Conservation (phyloP, 208 protist species). For the Trypanosoma congolense region DNA sequence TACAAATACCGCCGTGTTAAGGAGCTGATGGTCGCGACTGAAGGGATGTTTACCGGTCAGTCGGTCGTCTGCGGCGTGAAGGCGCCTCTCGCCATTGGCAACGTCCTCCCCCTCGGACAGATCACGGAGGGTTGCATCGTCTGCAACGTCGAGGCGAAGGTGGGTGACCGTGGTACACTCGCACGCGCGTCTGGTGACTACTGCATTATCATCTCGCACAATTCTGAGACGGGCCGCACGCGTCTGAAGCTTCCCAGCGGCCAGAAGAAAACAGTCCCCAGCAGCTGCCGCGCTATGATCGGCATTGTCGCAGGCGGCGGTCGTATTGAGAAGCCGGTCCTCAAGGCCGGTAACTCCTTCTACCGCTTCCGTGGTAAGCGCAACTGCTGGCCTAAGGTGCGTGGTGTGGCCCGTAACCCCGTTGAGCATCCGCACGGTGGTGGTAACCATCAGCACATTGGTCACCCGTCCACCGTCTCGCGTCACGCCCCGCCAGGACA, state of each 20-base stretch:
- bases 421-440: slow-evolving; percentile 99
- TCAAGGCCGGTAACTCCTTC: slow-evolving; percentile 98
- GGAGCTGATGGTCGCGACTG: slow-evolving; percentile 96
- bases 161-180: slow-evolving; percentile 94
- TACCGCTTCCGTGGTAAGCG: slow-evolving; percentile 99
- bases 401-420: slow-evolving; percentile 99
- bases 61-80: slow-evolving; percentile 98
- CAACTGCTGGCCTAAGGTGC: slow-evolving; percentile 98
- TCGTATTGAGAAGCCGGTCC: slow-evolving; percentile 99
- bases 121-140: slow-evolving; percentile 99
- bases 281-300: slow-evolving; percentile 94
- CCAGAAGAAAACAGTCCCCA: slow-evolving; percentile 96
- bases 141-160: slow-evolving; percentile 98
- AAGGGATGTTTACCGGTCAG: slow-evolving; percentile 99
- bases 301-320: slow-evolving; percentile 99
- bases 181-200: slow-evolving; percentile 96
- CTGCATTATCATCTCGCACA: slow-evolving; percentile 96
- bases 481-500: slow-evolving; percentile 91
- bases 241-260: slow-evolving; percentile 98
- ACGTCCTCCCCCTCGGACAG: slow-evolving; percentile 95
- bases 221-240: slow-evolving; percentile 94
- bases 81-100: slow-evolving; percentile 94
- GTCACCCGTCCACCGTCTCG: slow-evolving; percentile 94
- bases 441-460: slow-evolving; percentile 99
- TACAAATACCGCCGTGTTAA: slow-evolving; percentile 92